Conservation (phyloP, 495 filamentous ascomycete genomes). For the Rusavskia elegans region DNA sequence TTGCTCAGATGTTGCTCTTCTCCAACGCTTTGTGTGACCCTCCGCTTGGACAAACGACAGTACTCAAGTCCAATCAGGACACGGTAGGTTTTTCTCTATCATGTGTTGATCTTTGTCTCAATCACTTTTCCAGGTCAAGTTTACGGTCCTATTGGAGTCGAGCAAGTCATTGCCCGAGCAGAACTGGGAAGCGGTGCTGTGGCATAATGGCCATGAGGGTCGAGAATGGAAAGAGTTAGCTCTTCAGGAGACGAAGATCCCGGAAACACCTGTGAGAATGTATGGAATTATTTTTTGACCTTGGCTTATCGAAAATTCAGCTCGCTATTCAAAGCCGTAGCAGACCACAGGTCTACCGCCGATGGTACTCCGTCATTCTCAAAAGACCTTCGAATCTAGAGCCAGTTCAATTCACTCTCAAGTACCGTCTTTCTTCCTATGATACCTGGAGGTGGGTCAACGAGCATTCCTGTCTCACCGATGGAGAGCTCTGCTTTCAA, state of each 20-base stretch:
- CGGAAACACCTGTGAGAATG: slow-evolving; percentile 19
- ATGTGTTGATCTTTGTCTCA: neutral
- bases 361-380: slow-evolving; percentile 24
- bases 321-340: slow-evolving; percentile 18
- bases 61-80: slow-evolving; percentile 25
- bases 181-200: slow-evolving; percentile 58
- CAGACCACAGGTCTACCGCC: slow-evolving; percentile 10
- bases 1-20: slow-evolving; percentile 33
- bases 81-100: slow-evolving; percentile 2
- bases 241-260: slow-evolving; percentile 11
- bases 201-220: slow-evolving; percentile 44
- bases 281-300: slow-evolving; percentile 7
- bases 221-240: slow-evolving; percentile 23
- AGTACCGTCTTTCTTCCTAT: slow-evolving; percentile 41
- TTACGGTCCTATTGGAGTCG: slow-evolving; percentile 60
- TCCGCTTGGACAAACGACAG: slow-evolving; percentile 52
- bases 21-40: slow-evolving; percentile 42
- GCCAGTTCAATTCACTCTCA: slow-evolving; percentile 54
- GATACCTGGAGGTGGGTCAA: slow-evolving; percentile 63
- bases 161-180: slow-evolving; percentile 36
- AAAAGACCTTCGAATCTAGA: slow-evolving; percentile 13
- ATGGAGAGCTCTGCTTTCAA: slow-evolving; percentile 46
- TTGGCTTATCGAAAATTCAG: slow-evolving; percentile 26
- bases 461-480: slow-evolving; percentile 37
- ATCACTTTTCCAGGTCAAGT: slow-evolving; percentile 26